phyloP scores from a whole-genome alignment of 768 basidiomycete genomes.

The Pholiota molesta region DNA sequence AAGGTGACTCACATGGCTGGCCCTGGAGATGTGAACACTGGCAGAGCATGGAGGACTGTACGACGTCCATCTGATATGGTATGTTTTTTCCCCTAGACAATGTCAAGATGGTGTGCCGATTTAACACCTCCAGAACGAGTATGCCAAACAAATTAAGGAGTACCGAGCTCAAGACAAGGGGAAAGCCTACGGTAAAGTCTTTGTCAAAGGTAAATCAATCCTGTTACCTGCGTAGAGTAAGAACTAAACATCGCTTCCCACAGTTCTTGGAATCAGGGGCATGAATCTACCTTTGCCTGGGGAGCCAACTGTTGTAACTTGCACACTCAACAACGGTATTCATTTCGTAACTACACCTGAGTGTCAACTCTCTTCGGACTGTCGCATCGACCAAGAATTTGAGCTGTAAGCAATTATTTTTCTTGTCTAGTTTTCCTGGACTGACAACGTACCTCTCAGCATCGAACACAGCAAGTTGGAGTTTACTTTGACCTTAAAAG shows the following conservation, averaged over 20 bases:
- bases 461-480: constrained; percentile 95
- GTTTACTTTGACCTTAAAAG: constrained; percentile 88
- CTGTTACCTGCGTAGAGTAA: neutral
- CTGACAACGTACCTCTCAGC: constrained; percentile 36
- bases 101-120: constrained; percentile 12
- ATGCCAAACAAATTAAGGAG: constrained; percentile 87
- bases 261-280: constrained; percentile 78
- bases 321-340: constrained; percentile 95
- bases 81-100: constrained; percentile 23
- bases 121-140: constrained; percentile 71
- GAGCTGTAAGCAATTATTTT: constrained; percentile 64
- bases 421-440: neutral
- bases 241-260: constrained; percentile 13
- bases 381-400: constrained; percentile 84
- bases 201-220: constrained; percentile 82
- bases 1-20: constrained; percentile 69
- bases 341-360: constrained; percentile 94
- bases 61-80: constrained; percentile 96
- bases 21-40: constrained; percentile 82
- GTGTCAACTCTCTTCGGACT: constrained; percentile 56
- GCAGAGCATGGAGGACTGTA: constrained; percentile 86
- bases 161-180: constrained; percentile 78
- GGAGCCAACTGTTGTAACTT: constrained; percentile 75
- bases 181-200: constrained; percentile 90
- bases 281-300: constrained; percentile 79